These are phyloP conservation scores for Penicillium mononematosum DNA, from an alignment of 495 filamentous ascomycete genomes.

Conservation along the genomic window DNA sequence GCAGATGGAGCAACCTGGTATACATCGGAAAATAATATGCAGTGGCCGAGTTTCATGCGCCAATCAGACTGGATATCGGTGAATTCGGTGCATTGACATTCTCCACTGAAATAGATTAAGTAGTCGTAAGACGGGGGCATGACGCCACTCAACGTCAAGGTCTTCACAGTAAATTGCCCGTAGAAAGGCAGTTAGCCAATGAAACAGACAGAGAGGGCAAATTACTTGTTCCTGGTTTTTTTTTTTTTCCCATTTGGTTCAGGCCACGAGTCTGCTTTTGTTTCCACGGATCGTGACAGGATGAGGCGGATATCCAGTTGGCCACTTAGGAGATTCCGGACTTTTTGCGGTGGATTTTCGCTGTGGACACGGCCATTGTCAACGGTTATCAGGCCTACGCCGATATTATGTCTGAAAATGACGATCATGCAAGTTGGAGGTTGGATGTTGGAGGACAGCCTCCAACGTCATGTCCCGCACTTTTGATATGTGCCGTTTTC, in stretches of 20 bases:
- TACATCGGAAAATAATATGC: neutral
- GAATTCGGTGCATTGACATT: constrained; percentile 15
- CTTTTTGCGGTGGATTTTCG: neutral
- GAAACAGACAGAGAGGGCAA: neutral
- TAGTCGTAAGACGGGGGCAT: constrained; percentile 21
- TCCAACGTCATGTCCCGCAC: constrained; percentile 30
- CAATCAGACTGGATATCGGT: constrained; percentile 17
- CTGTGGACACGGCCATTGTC: constrained; percentile 8
- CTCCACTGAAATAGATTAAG: constrained; percentile 29
- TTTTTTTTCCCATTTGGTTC: constrained; percentile 14
- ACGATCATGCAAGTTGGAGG: neutral
- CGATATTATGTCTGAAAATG: neutral
- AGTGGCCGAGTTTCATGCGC: constrained; percentile 2
- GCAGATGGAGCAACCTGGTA: neutral
- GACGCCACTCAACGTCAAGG: constrained; percentile 25
- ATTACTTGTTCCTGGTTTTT: constrained; percentile 7
- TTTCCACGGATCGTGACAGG: constrained; percentile 22
- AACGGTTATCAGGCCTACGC: neutral
- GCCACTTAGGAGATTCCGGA: neutral
- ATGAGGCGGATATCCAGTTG: neutral
- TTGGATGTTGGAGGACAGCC: constrained; percentile 5
- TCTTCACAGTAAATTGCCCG: neutral
- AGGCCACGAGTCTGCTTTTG: constrained; percentile 13
- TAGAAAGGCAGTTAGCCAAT: neutral
- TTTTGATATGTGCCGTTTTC: constrained; percentile 3